A percentile compares a stretch with the other conserved stretches of the same genome.
These are phyloP conservation scores for Paraconiothyrium sp. DNA, from an alignment of 2,329 filamentous ascomycete genomes.

Conservation along the genomic window DNA sequence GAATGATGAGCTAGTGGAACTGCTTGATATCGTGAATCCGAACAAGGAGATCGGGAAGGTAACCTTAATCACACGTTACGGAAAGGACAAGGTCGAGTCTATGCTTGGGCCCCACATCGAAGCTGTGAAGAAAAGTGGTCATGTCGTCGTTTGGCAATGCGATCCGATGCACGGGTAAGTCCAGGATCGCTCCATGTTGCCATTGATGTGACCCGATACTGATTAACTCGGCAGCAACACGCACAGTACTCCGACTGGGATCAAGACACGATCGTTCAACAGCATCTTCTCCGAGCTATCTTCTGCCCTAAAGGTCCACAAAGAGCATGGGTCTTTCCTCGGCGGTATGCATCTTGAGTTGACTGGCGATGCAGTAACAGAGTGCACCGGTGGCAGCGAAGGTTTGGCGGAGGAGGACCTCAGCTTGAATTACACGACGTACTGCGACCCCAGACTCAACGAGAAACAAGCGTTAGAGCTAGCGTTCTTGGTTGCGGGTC, in stretches of 20 bases:
- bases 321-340: slow-evolving; percentile 82
- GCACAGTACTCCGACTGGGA: slow-evolving; percentile 72
- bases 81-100: slow-evolving; percentile 76
- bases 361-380: slow-evolving; percentile 94
- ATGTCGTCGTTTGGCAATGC: slow-evolving; percentile 92
- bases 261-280: slow-evolving; percentile 92
- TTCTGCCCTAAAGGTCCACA: slow-evolving; percentile 85
- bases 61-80: slow-evolving; percentile 95
- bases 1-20: slow-evolving; percentile 74
- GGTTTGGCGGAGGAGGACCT: slow-evolving; percentile 88
- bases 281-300: slow-evolving; percentile 90
- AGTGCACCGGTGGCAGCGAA: slow-evolving; percentile 91
- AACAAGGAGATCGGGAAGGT: slow-evolving; percentile 85
- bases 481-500: slow-evolving; percentile 90
- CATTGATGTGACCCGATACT: background rate
- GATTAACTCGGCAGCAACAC: slow-evolving; percentile 59
- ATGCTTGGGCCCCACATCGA: slow-evolving; percentile 87
- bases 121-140: slow-evolving; percentile 81
- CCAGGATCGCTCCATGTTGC: background rate
- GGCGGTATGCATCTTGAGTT: slow-evolving; percentile 95
- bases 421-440: slow-evolving; percentile 90
- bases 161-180: slow-evolving; percentile 92
- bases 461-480: slow-evolving; percentile 97
- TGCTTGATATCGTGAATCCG: slow-evolving; percentile 90
- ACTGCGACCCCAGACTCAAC: slow-evolving; percentile 93